Evolutionary conservation across 2,329 filamentous ascomycete genomes (phyloP), one percentile per base, ranked within the genome.

Genomic region (Xylariaceae sp.): DNA sequence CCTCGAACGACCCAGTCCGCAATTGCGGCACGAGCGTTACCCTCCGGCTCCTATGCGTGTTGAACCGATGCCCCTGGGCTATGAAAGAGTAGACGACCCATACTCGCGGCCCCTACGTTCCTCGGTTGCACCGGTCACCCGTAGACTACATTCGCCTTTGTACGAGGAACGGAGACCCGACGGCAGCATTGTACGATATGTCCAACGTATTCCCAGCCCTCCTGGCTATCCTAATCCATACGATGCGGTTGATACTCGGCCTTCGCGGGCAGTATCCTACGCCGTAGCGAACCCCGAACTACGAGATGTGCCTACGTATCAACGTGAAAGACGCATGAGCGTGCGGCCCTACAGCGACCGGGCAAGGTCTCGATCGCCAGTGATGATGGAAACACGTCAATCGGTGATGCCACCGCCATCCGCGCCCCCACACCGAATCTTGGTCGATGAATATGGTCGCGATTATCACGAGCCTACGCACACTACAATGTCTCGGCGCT

Each of bases 391-490:
- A 58, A 67, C 73, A 60, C 67, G 73, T 61, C 67, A 76, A 12
- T 73, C 78, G 34, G 73, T 75, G n/a, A 77, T 81, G 72, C 72
- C 73, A 1, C 46, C 76, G 75, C 63, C 70, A 76, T 56, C 76
- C 48, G 76, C 80, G 5, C 78, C 80, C 19, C 74, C 80, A 45
- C 76, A 85, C 53, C 83, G 86, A 58, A 86, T 96, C 59, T 78
- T 95, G 35, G 77, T 95, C 52, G 91, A 96, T 71, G 84, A 88
- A 58, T 89, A 85, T 70, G 91, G 91, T 41, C 88, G 89, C 68
- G 84, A 89, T 67, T 96, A 91, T 72, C 70, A 79, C 56, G 81
- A 85, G 62, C 80, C 82, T 30, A 64, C 72, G 7, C 76, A 74
- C 47, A 62, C 75, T 27, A 59, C 68, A 34, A 54, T 74, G 31